Evolutionary conservation across 148 eudicot species (phyloP), one percentile per base, ranked within the genome.

Genomic region (Agrostemma githago): DNA sequence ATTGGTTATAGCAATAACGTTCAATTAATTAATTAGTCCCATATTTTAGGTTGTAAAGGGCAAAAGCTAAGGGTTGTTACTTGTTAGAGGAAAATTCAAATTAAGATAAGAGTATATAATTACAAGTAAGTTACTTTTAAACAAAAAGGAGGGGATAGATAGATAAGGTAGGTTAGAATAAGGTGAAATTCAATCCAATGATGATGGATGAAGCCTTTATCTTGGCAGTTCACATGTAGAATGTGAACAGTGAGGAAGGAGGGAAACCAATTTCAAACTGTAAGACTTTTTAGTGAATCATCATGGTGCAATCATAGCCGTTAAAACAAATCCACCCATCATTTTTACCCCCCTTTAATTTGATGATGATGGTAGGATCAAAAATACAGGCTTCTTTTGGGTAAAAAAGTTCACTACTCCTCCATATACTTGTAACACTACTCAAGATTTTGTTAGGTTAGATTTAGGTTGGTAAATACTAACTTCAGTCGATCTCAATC

Each of bases 251-350:
- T 67, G 70, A 64, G 9, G 2, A 61, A 20, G 77, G 83, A 77
- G 80, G 83, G 83, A 76, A 76, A 76, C 58, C 15, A 75, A 76
- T 76, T 80, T 80, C 69, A 76, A 51, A 80, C 63, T 59, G 17
- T 15, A 15, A 53, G 26, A n/a, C 53, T 57, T 59, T 14, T 17
- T 44, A 56, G 20, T 41, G 53, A 17, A 66, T 63, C 11, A 68
- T 76, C 14, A 76, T 76, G 58, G 67, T n/a, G 38, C 70, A 76
- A 81, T 81, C 77, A 81, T 81, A 70, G 56, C 77, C 70, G 79
- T 76, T 66, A 51, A 76, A 67, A 80, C 65, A 62, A n/a, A n/a
- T n/a, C n/a, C 34, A 69, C 54, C 39, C 75, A 79, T 79, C 75
- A 71, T 79, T 79, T 79, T 26, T 34, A 46, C 34, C 43, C 60